Evolutionary conservation across 1,284 basidiomycete species (phyloP).

Genomic region (Rhizoctonia solani): DNA sequence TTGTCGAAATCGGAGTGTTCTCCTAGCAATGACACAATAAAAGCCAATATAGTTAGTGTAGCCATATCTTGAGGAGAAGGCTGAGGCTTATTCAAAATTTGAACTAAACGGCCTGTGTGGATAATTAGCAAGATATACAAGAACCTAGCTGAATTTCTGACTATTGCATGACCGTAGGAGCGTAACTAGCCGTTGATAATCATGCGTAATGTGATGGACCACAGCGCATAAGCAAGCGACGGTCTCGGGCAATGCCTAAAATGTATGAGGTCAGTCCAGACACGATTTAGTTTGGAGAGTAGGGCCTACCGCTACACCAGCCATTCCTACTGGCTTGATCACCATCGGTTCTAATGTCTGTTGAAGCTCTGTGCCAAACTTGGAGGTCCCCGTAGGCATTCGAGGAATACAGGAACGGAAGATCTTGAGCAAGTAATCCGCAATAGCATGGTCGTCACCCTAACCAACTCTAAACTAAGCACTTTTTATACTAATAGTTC

Average conservation of each 20-base stretch:
- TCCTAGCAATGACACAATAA: conserved; percentile 81
- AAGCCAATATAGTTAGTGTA: conserved; percentile 59
- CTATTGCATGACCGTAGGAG: conserved; percentile 83
- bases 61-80: conserved; percentile 14
- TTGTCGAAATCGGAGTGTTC: conserved; percentile 89
- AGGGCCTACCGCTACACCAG: conserved; percentile 62
- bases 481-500: neutral
- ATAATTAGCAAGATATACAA: neutral
- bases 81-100: conserved; percentile 21
- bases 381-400: conserved; percentile 84
- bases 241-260: conserved; percentile 81
- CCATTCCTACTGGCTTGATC: conserved; percentile 70
- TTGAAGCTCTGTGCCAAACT: conserved; percentile 86
- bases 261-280: neutral
- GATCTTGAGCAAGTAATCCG: conserved; percentile 84
- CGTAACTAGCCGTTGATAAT: conserved; percentile 74
- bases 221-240: conserved; percentile 90
- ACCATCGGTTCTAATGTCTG: conserved; percentile 83
- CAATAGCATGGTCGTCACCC: conserved; percentile 80
- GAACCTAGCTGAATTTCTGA: conserved; percentile 45
- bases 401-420: conserved; percentile 83
- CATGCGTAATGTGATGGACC: conserved; percentile 83
- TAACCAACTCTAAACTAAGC: conserved; percentile 44
- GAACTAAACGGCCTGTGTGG: conserved; percentile 30
- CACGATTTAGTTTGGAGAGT: neutral